phyloP scores from a whole-genome alignment of 1,139 yeast genomes.

The Hemisphaericaspora xylofermentans region DNA sequence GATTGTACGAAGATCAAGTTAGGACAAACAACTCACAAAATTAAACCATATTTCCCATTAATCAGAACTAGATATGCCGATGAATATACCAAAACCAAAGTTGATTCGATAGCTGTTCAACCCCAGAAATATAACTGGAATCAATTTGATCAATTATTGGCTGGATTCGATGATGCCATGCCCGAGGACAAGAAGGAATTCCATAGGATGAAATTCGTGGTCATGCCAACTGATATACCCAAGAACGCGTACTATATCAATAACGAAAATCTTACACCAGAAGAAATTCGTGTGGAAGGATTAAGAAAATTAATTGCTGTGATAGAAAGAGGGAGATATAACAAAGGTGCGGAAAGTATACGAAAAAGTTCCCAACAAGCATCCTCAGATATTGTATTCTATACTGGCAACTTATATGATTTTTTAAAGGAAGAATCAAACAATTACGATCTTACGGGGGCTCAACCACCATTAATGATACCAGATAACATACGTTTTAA shows the following conservation, averaged over 20 bases:
- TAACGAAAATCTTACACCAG: slow-evolving; percentile 69
- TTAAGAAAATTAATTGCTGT: slow-evolving; percentile 66
- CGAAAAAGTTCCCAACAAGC: slow-evolving; percentile 47
- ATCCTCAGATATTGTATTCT: slow-evolving; percentile 76
- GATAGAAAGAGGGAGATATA: slow-evolving; percentile 59
- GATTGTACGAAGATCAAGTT: slow-evolving; percentile 24
- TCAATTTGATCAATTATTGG: slow-evolving; percentile 81
- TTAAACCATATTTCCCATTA: slow-evolving; percentile 45
- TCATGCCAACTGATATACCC: slow-evolving; percentile 73
- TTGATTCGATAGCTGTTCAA: slow-evolving; percentile 54
- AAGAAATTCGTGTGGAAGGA: slow-evolving; percentile 88
- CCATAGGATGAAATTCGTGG: slow-evolving; percentile 74
- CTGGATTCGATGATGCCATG: slow-evolving; percentile 80
- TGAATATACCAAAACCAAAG: slow-evolving; percentile 56
- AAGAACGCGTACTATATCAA: slow-evolving; percentile 50
- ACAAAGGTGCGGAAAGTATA: slow-evolving; percentile 41
- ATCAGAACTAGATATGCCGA: slow-evolving; percentile 80
- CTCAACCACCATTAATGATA: slow-evolving; percentile 35
- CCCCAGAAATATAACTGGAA: slow-evolving; percentile 81
- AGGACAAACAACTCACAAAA: slow-evolving; percentile 16
- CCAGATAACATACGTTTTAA: slow-evolving; percentile 34
- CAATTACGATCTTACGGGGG: slow-evolving; percentile 35
- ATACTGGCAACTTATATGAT: slow-evolving; percentile 79
- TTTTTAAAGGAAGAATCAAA: slow-evolving; percentile 48
- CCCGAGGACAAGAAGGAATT: slow-evolving; percentile 58